Conservation (phyloP, 1,139 yeast genomes). For the Protomyces inouyei region DNA sequence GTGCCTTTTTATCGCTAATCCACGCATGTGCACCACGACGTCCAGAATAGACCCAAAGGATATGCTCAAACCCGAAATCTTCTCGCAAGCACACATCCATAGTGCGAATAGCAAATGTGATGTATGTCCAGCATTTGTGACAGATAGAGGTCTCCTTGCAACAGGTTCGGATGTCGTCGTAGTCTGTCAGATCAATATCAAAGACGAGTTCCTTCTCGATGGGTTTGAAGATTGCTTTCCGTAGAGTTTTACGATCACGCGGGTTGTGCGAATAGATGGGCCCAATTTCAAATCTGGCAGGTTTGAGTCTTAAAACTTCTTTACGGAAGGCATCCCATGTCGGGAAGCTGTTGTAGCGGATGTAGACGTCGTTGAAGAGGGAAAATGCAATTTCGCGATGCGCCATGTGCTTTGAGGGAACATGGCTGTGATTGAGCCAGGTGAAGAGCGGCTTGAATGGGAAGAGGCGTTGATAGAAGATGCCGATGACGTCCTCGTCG, state of each 20-base stretch:
- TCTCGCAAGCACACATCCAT: constrained; percentile 67
- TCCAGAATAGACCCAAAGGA: constrained; percentile 95
- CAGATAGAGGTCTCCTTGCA: constrained; percentile 84
- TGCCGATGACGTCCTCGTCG: constrained; percentile 46
- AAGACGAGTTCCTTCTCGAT: constrained; percentile 81
- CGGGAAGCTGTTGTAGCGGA: constrained; percentile 76
- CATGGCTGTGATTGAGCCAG: constrained; percentile 85
- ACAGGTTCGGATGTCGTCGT: constrained; percentile 89
- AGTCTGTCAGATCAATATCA: constrained; percentile 97
- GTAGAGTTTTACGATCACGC: constrained; percentile 69
- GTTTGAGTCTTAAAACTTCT: constrained; percentile 67
- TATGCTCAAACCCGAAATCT: constrained; percentile 83
- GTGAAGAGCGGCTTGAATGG: constrained; percentile 51
- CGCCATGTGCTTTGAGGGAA: constrained; percentile 58
- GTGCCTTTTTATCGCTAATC: constrained; percentile 83
- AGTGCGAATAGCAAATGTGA: constrained; percentile 77
- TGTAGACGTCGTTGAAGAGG: constrained; percentile 67
- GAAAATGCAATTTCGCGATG: constrained; percentile 94
- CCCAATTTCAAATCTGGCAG: constrained; percentile 92
- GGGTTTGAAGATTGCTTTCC: constrained; percentile 76
- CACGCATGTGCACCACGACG: constrained; percentile 99
- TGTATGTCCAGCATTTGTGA: constrained; percentile 87
- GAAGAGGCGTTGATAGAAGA: constrained; percentile 63
- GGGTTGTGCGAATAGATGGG: constrained; percentile 88
- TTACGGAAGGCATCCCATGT: constrained; percentile 67